phyloP scores from a whole-genome alignment of 352 stramenopile genomes.

The Saprolegnia diclina region DNA sequence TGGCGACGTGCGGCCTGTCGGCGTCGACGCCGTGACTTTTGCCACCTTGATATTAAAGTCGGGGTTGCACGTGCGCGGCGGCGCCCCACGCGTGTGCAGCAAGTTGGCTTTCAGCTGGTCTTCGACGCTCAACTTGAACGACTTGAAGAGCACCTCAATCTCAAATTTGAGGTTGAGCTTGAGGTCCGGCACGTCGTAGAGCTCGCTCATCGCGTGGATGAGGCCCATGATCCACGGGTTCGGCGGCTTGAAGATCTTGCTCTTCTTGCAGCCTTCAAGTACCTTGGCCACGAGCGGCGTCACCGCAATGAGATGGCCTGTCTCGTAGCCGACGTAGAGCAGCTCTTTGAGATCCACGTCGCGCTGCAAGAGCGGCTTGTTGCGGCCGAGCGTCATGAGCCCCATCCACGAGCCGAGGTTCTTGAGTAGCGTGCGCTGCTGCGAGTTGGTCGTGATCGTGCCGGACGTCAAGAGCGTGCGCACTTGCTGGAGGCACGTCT shows the following conservation, averaged over 20 bases:
- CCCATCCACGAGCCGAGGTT: conserved; percentile 98
- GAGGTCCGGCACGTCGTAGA: conserved; percentile 98
- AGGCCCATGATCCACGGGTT: conserved; percentile 99
- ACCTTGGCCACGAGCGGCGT: conserved; percentile 98
- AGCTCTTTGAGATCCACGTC: conserved; percentile 99
- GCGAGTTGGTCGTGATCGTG: conserved; percentile 97
- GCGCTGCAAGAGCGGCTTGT: conserved; percentile 96
- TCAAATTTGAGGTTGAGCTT: conserved; percentile 99
- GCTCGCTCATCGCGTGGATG: conserved; percentile 94
- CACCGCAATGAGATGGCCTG: conserved; percentile 96
- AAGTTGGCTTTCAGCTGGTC: conserved; percentile 91
- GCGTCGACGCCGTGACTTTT: conserved; percentile 32
- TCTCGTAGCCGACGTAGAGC: conserved; percentile 93
- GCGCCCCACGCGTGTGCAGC: conserved; percentile 85
- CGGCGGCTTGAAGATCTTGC: conserved; percentile 95
- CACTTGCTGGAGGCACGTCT: conserved; percentile 93
- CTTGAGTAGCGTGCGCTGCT: conserved; percentile 97
- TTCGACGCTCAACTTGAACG: conserved; percentile 96
- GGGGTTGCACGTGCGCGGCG: conserved; percentile 93
- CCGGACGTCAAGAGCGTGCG: conserved; percentile 95
- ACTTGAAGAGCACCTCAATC: conserved; percentile 99
- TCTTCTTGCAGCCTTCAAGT: conserved; percentile 96
- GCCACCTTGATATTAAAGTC: conserved; percentile 97
- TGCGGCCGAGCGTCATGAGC: conserved; percentile 96
- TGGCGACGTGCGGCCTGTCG: conserved; percentile 45